phyloP scores from a whole-genome alignment of 2,329 filamentous ascomycete species.

The Coniella lustricola region DNA sequence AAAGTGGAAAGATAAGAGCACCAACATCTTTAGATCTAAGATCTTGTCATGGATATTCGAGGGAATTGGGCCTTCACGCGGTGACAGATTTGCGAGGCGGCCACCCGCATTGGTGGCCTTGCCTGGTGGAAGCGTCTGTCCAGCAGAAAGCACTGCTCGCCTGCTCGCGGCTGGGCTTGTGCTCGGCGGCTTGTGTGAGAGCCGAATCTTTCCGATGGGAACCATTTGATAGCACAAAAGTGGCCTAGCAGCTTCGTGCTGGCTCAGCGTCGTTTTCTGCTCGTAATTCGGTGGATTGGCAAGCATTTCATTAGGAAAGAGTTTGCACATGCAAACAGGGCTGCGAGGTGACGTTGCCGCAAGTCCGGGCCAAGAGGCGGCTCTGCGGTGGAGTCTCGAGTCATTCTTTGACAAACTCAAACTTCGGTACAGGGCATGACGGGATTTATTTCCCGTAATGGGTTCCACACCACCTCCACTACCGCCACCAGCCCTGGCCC shows the following conservation, averaged over 20 bases:
- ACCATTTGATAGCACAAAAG: background rate
- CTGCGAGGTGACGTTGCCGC: background rate
- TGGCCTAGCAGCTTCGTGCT: conserved; percentile 6
- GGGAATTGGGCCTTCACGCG: background rate
- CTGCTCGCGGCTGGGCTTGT: no score
- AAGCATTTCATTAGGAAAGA: conserved; percentile 11
- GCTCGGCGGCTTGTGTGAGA: no score
- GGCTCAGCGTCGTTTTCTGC: conserved; percentile 4
- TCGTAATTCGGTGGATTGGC: conserved; percentile 13
- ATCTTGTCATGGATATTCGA: conserved; percentile 15
- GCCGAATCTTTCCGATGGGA: no score
- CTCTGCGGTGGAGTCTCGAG: conserved; percentile 13
- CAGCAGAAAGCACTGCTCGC: no score
- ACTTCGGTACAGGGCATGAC: conserved; percentile 3
- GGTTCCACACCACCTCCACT: conserved; percentile 3
- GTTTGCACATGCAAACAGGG: conserved; percentile 9
- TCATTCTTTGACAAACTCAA: conserved; percentile 13
- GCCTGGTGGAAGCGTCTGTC: background rate
- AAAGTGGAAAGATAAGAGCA: conserved; percentile 9
- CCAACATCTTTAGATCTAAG: conserved; percentile 13
- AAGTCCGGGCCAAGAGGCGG: conserved; percentile 6
- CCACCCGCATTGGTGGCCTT: background rate
- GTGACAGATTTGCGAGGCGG: background rate
- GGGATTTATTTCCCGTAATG: conserved; percentile 9
- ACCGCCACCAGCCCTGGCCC: no score